Evolutionary conservation across 2,329 filamentous ascomycete species (phyloP), one percentile per base, ranked within the genome.

Genomic region (Epichloe scottii): DNA sequence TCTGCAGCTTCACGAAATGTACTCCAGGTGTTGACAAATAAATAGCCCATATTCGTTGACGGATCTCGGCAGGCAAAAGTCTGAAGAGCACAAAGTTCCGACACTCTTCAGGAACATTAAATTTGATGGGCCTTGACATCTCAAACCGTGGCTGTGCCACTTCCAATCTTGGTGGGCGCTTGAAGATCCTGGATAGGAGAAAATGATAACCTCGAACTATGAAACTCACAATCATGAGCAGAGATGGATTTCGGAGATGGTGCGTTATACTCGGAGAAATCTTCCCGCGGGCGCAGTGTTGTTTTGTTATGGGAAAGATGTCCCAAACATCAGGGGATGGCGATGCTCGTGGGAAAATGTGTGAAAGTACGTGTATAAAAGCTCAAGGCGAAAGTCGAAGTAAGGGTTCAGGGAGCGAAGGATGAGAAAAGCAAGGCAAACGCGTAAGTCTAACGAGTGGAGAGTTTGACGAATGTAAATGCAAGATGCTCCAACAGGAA

Each of bases 1-100:
- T 55, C 12, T 62, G 51, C 6, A 67, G 55, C 49, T 59, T 62
- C 51, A 69, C 56, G 40, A 67, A 69, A 40, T 67, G 62, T 57
- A 68, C 62, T 26, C 66, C 67, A 0, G 66, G 64, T 10, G 62
- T 57, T 2, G 58, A 53, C 10, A 69, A 52, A 21, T 61, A 60
- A 19, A 48, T 44, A 39, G 60, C 60, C 66, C 67, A 69, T 49
- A 69, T 66, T 38, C 63, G 59, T 30, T 62, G 57, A 33, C 66
- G 66, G 8, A 69, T 58, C 50, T 69, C 66, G 3, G 61, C 52
- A 1, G 66, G 66, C n/a, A 69, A 54, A n/a, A 54, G 58, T 14
- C 56, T 34, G 50, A 69, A 69, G 3, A 57, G 59, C 3, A 55
- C 46, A 51, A 69, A 69, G 26, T 48, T 57, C 37, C 64, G 63